These are phyloP conservation scores for Symbiodinium natans DNA, from an alignment of 73 alveolate genomes.

Conservation along the genomic window DNA sequence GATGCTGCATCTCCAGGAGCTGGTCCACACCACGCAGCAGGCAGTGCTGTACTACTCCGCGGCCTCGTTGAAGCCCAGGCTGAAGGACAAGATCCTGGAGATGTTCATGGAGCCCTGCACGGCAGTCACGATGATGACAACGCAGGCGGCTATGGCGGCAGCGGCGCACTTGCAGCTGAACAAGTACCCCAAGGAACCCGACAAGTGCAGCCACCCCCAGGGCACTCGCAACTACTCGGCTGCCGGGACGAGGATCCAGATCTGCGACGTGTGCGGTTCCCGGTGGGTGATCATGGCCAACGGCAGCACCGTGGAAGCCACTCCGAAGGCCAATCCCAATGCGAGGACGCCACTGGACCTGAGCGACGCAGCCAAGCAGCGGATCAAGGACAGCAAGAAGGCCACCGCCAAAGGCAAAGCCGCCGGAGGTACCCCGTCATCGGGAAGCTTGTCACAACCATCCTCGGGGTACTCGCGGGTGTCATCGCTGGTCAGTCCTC, in stretches of 20 bases:
- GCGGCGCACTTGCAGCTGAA: not conserved
- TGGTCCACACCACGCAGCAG: not conserved
- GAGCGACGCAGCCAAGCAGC: too few relatives aligned
- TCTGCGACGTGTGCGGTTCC: conserved; percentile 38
- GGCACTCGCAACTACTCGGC: conserved; percentile 7
- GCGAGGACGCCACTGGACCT: not conserved
- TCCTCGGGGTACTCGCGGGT: not conserved
- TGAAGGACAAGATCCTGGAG: not conserved
- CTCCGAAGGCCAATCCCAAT: not conserved
- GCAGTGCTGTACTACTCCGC: not conserved
- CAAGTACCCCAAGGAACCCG: conserved; percentile 2
- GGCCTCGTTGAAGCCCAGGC: not conserved
- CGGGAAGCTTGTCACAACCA: not conserved
- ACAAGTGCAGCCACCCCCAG: not conserved
- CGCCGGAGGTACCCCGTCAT: not conserved
- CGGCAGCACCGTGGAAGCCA: not conserved
- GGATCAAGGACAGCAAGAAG: too few relatives aligned
- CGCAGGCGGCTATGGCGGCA: not conserved
- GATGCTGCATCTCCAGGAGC: not conserved
- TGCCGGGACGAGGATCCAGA: not conserved
- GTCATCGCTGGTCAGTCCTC: not conserved
- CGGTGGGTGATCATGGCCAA: not conserved
- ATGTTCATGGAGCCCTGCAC: not conserved
- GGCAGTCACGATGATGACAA: not conserved
- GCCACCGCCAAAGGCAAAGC: not conserved